Evolutionary conservation across 148 eudicot species (phyloP), one percentile per base, ranked within the genome.

Genomic region (Cornus kousa): DNA sequence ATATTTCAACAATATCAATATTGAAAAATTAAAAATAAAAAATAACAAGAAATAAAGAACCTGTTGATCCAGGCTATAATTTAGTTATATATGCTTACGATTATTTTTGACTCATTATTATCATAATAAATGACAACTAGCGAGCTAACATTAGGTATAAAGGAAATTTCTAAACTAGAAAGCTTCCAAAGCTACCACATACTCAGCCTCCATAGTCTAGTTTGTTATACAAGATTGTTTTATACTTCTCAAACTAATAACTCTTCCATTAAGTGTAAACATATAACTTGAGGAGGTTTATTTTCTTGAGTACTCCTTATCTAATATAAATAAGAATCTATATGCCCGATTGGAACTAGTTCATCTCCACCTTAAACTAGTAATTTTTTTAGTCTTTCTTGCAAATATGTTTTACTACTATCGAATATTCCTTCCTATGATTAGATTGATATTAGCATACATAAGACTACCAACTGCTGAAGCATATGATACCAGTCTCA

Each of bases 141-240:
- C 28, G 1, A 28, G 1, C 28, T 28, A 28, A 28, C 28, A 28
- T 28, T 28, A 28, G 28, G 28, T 28, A 28, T 28, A 28, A 28
- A 28, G 28, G 28, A 28, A 28, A 28, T 28, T 28, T 28, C 28
- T 28, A 28, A 28, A 28, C 28, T 28, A 0, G 28, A 28, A 0
- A 28, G 17, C 75, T 22, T 72, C 60, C 2, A 24, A 72, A 17
- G 69, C 46, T 20, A 69, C 69, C n/a, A 62, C 28, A 59, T 60
- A 74, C 19, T 74, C 53, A 4, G 69, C 28, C 1, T 74, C 31
- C 48, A 60, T 60, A 2, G 28, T 74, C 53, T 50, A 74, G 62
- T 65, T 70, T 11, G 72, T 72, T 67, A 76, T 24, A 28, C 62
- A 76, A 20, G 79, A 66, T 67, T 76, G 71, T 37, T 76, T 66